These are phyloP conservation scores for Tylopilus rubrobrunneus DNA, from an alignment of 768 basidiomycete genomes.

Conservation along the genomic window DNA sequence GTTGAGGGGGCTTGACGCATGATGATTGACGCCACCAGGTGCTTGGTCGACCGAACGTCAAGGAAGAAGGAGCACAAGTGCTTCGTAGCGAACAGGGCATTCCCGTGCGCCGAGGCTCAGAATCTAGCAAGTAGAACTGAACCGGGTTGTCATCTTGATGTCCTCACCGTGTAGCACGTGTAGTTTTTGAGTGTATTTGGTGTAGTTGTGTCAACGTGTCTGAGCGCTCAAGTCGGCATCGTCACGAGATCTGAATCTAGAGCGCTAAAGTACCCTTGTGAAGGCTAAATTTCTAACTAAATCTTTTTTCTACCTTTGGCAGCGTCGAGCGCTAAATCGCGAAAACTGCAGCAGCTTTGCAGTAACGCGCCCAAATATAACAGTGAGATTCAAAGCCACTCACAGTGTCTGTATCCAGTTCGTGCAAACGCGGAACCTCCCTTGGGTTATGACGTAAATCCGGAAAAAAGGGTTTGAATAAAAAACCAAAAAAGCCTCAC, in stretches of 20 bases:
- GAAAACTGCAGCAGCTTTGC: no score
- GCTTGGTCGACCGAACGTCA: constrained; percentile 37
- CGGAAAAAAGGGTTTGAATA: not conserved
- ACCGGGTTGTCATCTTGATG: no score
- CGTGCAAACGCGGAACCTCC: constrained; percentile 2
- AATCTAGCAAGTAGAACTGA: constrained; percentile 16
- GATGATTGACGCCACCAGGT: constrained; percentile 11
- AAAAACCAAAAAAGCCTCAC: not conserved
- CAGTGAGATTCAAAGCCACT: no score
- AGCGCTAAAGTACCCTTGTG: not conserved
- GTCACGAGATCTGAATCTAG: constrained; percentile 14
- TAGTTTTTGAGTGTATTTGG: not conserved
- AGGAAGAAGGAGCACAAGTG: constrained; percentile 52
- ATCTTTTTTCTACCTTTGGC: not conserved
- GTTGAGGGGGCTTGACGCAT: not conserved
- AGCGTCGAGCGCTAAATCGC: not conserved
- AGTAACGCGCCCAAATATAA: no score
- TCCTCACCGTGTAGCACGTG: not conserved
- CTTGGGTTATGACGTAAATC: constrained; percentile 7
- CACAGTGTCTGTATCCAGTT: not conserved
- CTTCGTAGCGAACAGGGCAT: constrained; percentile 45
- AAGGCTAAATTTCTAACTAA: constrained; percentile 22
- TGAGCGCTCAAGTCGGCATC: not conserved
- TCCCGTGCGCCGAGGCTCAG: constrained; percentile 25
- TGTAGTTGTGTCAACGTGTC: not conserved